These are phyloP conservation scores for Vitis hybrid DNA, from an alignment of 177 flowering plant genomes.

Conservation along the genomic window DNA sequence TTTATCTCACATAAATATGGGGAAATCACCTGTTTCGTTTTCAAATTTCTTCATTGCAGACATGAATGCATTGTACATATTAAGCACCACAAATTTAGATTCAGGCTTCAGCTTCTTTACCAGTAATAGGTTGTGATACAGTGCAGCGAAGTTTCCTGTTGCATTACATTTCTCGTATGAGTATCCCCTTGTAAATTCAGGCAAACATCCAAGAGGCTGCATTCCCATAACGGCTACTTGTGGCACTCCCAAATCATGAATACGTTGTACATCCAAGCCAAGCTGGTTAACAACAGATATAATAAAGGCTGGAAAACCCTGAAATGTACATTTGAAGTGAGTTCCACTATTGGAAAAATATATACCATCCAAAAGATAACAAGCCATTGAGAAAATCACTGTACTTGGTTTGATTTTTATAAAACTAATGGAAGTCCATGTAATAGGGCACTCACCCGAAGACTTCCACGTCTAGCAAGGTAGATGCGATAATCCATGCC, in stretches of 20 bases:
- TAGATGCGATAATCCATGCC: conserved; percentile 61
- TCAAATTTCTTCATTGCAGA: conserved; percentile 22
- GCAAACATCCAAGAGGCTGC: conserved; percentile 48
- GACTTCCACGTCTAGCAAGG: conserved; percentile 14
- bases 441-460: conserved; percentile 19
- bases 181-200: conserved; percentile 15
- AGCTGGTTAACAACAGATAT: conserved; percentile 31
- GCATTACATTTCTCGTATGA: conserved; percentile 28
- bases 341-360: background rate
- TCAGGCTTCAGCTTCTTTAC: conserved; percentile 20
- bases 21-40: conserved; percentile 3
- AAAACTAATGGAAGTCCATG: too few relatives aligned
- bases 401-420: too few relatives aligned
- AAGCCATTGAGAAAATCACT: background rate
- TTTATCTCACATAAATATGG: background rate
- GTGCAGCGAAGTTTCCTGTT: conserved; percentile 14
- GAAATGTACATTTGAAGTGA: too few relatives aligned
- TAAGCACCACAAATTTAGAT: conserved; percentile 17
- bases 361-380: background rate
- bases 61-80: conserved; percentile 37
- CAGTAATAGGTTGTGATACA: conserved; percentile 30
- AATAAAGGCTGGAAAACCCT: conserved; percentile 27
- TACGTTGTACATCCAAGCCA: conserved; percentile 24
- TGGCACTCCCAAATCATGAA: conserved; percentile 35
- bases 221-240: conserved; percentile 34